Evolutionary conservation across 495 filamentous ascomycete genomes (phyloP), one percentile per base, ranked within the genome.

Genomic region (Hypoxylon intermedium): DNA sequence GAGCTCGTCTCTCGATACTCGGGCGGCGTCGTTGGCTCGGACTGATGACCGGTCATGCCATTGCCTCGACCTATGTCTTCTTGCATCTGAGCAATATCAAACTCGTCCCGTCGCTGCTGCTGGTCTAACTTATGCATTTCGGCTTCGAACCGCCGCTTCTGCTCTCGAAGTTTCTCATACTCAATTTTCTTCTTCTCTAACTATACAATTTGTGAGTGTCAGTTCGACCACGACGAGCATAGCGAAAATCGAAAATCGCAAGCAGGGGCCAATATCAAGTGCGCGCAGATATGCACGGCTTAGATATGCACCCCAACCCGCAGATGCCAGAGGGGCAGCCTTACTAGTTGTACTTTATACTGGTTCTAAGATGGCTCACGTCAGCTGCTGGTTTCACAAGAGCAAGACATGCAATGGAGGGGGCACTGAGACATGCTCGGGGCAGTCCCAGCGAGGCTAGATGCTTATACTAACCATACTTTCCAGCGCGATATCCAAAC

Each of bases 21-120:
- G 15, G 94, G 94, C n/a, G 94, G 94, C 13, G 95, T 98, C 9
- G 94, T 96, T 6, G 93, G 93, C 75, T 98, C 93, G 47, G 92
- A 93, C 72, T 91, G 87, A 53, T 91, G 88, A 30, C 90, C 90
- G 56, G 82, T 74, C 28, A 68, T 66, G 30, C 71, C 65, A 19
- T 63, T 63, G 38, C 60, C 58, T 72, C 83, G 73, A 63, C 85
- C 76, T 59, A 97, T 76, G 49, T 92, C 89, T 63, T 89, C 86
- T 54, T 88, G 87, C 72, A 97, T 87, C 72, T 87, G 84, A 21
- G 86, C 85, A 69, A 97, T 87, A 66, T 97, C 91, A 44, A 85
- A 82, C 69, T 91, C 90, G 64, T 94, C 89, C 58, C 77, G 83
- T 37, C 88, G 85, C 68, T 92, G 86, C 69, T 93, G 89, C 56